Conservation (phyloP, 23 red algal genomes). For the Cyanidioschyzon merolae region DNA sequence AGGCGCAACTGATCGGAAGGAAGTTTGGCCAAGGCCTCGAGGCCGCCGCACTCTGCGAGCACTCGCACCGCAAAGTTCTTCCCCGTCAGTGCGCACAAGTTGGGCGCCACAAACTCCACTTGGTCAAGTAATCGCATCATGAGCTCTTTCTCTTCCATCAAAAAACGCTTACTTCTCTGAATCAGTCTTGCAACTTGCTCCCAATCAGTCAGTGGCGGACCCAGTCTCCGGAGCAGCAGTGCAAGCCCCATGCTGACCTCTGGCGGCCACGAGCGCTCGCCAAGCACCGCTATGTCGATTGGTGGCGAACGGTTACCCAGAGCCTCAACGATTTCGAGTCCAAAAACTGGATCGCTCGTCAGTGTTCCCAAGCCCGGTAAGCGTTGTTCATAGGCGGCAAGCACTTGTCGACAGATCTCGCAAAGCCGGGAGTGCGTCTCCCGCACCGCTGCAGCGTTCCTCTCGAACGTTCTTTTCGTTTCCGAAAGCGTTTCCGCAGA, state of each 20-base stretch:
- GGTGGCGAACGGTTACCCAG: constrained; percentile 12
- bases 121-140: neutral
- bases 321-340: neutral
- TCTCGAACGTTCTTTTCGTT: neutral
- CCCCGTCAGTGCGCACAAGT: neutral
- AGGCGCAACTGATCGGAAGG: neutral
- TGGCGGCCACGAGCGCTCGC: neutral
- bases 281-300: neutral
- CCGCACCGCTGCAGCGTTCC: neutral
- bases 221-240: neutral
- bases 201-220: neutral
- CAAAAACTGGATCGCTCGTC: neutral
- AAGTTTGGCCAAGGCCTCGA: neutral
- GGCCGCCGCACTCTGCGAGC: neutral
- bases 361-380: neutral
- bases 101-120: neutral
- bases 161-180: neutral
- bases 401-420: neutral
- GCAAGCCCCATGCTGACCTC: neutral
- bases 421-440: neutral
- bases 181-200: neutral
- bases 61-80: neutral
- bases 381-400: neutral
- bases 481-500: too few relatives aligned
- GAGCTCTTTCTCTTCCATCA: neutral